Conservation (phyloP, 345 rosid genomes). For the Eucalyptus regnans region DNA sequence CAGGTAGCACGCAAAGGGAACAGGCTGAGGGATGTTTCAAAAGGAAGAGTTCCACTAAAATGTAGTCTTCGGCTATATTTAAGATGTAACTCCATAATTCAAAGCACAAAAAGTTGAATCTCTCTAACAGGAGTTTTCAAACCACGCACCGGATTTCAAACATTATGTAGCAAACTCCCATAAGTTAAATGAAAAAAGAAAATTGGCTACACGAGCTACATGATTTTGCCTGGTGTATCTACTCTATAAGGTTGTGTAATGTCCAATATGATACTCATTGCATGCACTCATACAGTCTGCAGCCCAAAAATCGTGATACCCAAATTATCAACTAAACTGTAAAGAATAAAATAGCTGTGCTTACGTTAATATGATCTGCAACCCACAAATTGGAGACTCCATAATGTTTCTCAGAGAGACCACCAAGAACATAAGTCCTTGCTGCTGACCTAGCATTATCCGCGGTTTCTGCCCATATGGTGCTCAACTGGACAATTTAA, state of each 20-base stretch:
- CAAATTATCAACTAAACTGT: background rate
- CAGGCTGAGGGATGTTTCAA: background rate
- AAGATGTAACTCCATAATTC: background rate
- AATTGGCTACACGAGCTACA: background rate
- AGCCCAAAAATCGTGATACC: background rate
- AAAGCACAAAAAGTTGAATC: background rate
- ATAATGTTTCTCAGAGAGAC: constrained; percentile 76
- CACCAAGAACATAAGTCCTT: constrained; percentile 73
- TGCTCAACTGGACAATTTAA: constrained; percentile 49
- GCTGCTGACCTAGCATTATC: constrained; percentile 92
- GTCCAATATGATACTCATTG: background rate
- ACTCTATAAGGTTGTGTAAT: background rate
- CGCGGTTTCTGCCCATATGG: constrained; percentile 96
- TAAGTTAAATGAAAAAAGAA: background rate
- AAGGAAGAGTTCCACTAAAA: background rate
- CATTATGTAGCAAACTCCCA: background rate
- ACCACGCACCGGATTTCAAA: background rate
- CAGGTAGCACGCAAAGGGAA: background rate
- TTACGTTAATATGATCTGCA: constrained; percentile 71
- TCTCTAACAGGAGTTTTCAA: background rate
- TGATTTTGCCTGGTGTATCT: background rate
- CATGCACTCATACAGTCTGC: background rate
- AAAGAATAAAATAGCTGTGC: background rate
- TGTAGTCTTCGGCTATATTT: background rate
- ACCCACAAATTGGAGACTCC: constrained; percentile 76